Conservation (phyloP, 352 stramenopile genomes). For the Globisporangium solare region DNA sequence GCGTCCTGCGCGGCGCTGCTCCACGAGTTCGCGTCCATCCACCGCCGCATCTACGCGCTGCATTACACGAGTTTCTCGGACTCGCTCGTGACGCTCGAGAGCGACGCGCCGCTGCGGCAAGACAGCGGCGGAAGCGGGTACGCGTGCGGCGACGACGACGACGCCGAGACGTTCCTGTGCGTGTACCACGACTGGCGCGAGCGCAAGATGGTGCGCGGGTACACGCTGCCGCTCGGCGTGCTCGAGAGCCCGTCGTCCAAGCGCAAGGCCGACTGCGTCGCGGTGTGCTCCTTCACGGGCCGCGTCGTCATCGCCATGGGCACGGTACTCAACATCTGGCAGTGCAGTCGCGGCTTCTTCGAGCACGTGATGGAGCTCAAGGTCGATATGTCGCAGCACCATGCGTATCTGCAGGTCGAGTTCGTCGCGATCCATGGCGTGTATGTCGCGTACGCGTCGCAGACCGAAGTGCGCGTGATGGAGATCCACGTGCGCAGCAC, state of each 20-base stretch:
- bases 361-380: conserved; percentile 87
- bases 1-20: conserved; percentile 68
- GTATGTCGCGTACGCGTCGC: conserved; percentile 70
- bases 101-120: conserved; percentile 18
- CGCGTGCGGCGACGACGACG: conserved; percentile 21
- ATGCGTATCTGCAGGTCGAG: conserved; percentile 68
- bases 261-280: conserved; percentile 60
- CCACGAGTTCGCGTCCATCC: conserved; percentile 80
- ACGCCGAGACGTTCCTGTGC: conserved; percentile 77
- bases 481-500: conserved; percentile 67
- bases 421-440: conserved; percentile 78
- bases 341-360: conserved; percentile 82
- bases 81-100: conserved; percentile 82
- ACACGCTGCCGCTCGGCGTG: conserved; percentile 76
- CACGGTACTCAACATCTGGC: conserved; percentile 78
- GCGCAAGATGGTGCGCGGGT: conserved; percentile 71
- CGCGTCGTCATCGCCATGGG: conserved; percentile 75
- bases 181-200: conserved; percentile 88
- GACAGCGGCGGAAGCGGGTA: conserved; percentile 11
- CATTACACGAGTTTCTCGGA: conserved; percentile 87
- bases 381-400: conserved; percentile 71
- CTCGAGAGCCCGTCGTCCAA: conserved; percentile 51
- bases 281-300: conserved; percentile 81
- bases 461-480: conserved; percentile 77
- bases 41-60: conserved; percentile 59